Evolutionary conservation across 305 asterid species (phyloP).

Genomic region (Petunia hybrid): DNA sequence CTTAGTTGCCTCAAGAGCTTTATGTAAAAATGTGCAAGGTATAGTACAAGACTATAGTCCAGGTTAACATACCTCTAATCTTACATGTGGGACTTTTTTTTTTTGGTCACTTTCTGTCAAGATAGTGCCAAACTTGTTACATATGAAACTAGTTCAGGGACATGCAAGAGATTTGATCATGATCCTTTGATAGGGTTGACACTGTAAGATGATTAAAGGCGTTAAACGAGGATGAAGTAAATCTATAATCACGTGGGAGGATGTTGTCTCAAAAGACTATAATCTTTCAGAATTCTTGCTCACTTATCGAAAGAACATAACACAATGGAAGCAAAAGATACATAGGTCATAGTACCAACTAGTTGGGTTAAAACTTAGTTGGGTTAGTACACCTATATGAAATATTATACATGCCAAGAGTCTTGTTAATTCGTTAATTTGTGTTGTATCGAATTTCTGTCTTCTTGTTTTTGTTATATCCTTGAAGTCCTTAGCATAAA

Average conservation of each 20-base stretch:
- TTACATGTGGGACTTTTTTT: slow-evolving; percentile 2
- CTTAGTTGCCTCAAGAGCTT: slow-evolving; percentile 23
- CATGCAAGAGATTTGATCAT: neutral
- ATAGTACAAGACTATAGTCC: no score
- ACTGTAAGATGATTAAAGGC: neutral
- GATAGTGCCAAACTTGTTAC: neutral
- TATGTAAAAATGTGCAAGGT: neutral
- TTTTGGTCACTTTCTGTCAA: neutral
- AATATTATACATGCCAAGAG: no score
- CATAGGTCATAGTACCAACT: no score
- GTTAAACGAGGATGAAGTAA: slow-evolving; percentile 17
- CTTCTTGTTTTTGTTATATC: neutral
- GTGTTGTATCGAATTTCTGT: slow-evolving; percentile 1
- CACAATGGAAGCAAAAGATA: no score
- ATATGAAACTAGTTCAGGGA: slow-evolving; percentile 15
- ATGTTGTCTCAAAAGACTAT: neutral
- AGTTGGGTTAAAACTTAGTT: no score
- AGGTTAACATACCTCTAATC: no score
- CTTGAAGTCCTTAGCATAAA: neutral
- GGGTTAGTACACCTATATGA: no score
- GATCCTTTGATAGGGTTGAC: neutral
- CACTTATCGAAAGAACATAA: no score
- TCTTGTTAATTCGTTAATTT: no score
- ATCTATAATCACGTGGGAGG: neutral
- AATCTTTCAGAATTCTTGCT: no score